Conservation (phyloP, 352 stramenopile species). For the Globisporangium cystogenes region DNA sequence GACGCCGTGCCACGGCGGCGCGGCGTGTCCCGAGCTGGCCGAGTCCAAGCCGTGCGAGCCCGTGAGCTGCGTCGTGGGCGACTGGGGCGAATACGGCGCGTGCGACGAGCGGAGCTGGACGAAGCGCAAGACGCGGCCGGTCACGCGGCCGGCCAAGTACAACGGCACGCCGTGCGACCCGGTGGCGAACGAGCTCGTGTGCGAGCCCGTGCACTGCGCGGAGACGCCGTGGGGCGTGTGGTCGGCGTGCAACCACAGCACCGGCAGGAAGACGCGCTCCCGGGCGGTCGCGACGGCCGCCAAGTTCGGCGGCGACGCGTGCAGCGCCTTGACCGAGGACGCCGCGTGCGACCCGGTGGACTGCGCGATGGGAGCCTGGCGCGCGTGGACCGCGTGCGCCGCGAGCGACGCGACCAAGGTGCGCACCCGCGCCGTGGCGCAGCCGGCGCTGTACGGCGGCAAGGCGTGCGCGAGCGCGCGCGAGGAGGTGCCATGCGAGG, state of each 20-base stretch:
- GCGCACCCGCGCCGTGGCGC: conserved; percentile 23
- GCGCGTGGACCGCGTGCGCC: conserved; percentile 26
- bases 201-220: conserved; percentile 42
- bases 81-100: conserved; percentile 32
- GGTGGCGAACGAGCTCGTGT: conserved; percentile 40
- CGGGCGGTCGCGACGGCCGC: conserved; percentile 18
- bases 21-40: conserved; percentile 20
- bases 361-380: conserved; percentile 32
- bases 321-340: conserved; percentile 18
- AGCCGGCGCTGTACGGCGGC: conserved; percentile 30
- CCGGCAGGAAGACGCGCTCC: conserved; percentile 33
- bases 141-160: conserved; percentile 30
- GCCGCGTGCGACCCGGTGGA: conserved; percentile 37
- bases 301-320: conserved; percentile 32
- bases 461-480: conserved; percentile 18
- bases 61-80: conserved; percentile 31
- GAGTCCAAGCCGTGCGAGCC: conserved; percentile 39
- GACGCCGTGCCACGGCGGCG: conserved; percentile 21
- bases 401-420: conserved; percentile 19
- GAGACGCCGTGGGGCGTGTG: conserved; percentile 27
- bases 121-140: conserved; percentile 34
- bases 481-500: conserved; percentile 35
- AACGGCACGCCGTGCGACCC: conserved; percentile 32
- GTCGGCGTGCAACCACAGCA: conserved; percentile 23
- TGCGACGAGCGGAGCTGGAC: conserved; percentile 40